Evolutionary conservation across 805 yeast genomes (phyloP), one percentile per base, ranked within the genome.

Genomic region (Kluyveromyces aestuarii): DNA sequence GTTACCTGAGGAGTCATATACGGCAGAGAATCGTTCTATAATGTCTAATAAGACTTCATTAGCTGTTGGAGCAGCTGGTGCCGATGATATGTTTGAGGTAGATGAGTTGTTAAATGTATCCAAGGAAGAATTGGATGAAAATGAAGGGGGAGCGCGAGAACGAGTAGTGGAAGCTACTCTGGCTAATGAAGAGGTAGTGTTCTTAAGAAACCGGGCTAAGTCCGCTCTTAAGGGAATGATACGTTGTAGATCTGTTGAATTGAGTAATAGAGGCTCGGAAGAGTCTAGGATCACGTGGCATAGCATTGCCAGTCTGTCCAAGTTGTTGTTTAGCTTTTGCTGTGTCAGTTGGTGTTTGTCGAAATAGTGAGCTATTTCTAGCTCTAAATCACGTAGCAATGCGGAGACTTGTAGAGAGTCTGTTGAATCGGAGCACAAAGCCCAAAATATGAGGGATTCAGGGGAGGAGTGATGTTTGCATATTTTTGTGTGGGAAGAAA

Each of bases 21-120:
- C 72, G 37, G 83, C 75, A 52, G 75, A 75, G 19, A 86, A 63
- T 1, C 74, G 69, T 63, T 91, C 99, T 2, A 74, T 72, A 6
- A 93, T 62, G 65, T 93, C 98, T 8, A 91, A 84, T 62, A 82
- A 88, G 65, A 91, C 73, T 65, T 91, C 98, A 64, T 91, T 88
- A 54, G 81, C 81, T 2, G 87, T 75, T 62, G 87, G 80, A 54
- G 75, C 77, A n/a, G 85, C 83, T 53, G 80, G 76, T 5, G 81
- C 61, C 43, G 78, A 72, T 1, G 96, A 96, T 8, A 59, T 61
- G 8, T 70, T 68, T 8, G 45, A 35, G 10, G 39, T 16, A 19
- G 19, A n/a, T 11, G 30, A 27, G 25, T 18, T 18, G 8, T 19
- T n/a, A 11, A 37, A 21, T 11, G 18, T 18, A 16, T 41, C 16